Evolutionary conservation across 1,139 yeast species (phyloP).

Genomic region (Chernovozyma aurita): DNA sequence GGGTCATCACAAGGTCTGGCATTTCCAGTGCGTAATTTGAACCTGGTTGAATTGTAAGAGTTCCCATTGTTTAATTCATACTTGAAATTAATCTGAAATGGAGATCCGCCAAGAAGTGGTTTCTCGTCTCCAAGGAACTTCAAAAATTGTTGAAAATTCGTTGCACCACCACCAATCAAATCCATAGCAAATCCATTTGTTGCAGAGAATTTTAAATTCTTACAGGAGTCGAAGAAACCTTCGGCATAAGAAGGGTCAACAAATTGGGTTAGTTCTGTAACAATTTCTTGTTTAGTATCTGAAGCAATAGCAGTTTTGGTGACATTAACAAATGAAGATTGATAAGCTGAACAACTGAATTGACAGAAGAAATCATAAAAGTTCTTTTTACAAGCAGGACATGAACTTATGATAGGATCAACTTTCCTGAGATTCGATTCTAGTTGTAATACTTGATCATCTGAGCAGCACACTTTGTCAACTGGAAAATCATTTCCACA

Average conservation of each 20-base stretch:
- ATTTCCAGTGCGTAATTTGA: conserved; percentile 23
- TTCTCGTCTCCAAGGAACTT: conserved; percentile 92
- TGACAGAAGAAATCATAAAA: conserved; percentile 82
- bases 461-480: conserved; percentile 36
- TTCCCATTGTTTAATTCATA: conserved; percentile 29
- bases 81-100: conserved; percentile 82
- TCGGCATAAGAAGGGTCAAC: conserved; percentile 59
- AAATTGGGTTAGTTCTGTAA: conserved; percentile 64
- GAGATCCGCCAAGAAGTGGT: conserved; percentile 90
- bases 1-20: conserved; percentile 58
- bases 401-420: conserved; percentile 77
- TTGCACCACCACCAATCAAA: conserved; percentile 93
- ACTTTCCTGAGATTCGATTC: conserved; percentile 62
- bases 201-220: conserved; percentile 85
- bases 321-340: conserved; percentile 68
- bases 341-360: conserved; percentile 88
- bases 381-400: conserved; percentile 91
- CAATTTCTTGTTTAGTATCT: conserved; percentile 54
- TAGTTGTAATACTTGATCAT: conserved; percentile 29
- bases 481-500: conserved; percentile 68
- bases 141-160: conserved; percentile 62
- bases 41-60: conserved; percentile 14
- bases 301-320: conserved; percentile 49
- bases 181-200: conserved; percentile 98
- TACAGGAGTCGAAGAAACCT: conserved; percentile 76